Base-by-base conservation (phyloP, 768 basidiomycete species). In the Lactarius evosmus region DNA sequence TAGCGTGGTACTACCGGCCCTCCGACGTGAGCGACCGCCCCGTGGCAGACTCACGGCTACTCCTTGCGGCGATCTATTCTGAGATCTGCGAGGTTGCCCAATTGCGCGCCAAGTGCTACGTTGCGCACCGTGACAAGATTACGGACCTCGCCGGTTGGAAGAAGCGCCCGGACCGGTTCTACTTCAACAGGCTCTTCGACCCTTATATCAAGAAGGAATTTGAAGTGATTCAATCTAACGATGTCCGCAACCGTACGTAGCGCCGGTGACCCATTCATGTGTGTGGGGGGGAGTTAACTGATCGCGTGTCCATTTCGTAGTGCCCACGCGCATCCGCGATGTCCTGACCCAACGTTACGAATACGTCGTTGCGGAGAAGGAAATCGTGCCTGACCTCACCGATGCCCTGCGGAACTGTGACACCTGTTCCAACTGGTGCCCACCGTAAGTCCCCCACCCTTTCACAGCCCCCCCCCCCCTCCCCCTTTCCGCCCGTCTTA, bases 201-300 rank as follows among this genome's bases (percentile, higher is more conserved):
- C 94, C 95, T 58, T 98, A 96, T 76, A 93, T 98, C 77, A 95
- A 96, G 79, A 91, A 92, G 75, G 95, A 98, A 77, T 98, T 96
- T 75, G 97, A 98, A 74, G 90, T 98, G 69, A 88, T 99, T 58
- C 87, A 89, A 65, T 84, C 93, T 33, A 83, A 83, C 44, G 91
- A 88, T 70, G 88, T 97, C 66, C 85, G 88, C 62, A 99, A 99
- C 74, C 78, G 96, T 98, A 74, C 72, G 94, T 82, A 7, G 56
- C 64, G 58, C 57, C 63, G 32, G 17, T 61, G 61, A 56, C 62
- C 17, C 29, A 17, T 32, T 51, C 25, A 40, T 27, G n/a, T 44
- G 22, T 25, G 53, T n/a, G n/a, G n/a, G 22, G 27, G 22, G 16
- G n/a, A 19, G 33, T 34, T 38, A 63, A 19, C 60, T 62, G 34